Evolutionary conservation across 2,329 filamentous ascomycete species (phyloP).

Genomic region (Pseudogymnoascus sp.): DNA sequence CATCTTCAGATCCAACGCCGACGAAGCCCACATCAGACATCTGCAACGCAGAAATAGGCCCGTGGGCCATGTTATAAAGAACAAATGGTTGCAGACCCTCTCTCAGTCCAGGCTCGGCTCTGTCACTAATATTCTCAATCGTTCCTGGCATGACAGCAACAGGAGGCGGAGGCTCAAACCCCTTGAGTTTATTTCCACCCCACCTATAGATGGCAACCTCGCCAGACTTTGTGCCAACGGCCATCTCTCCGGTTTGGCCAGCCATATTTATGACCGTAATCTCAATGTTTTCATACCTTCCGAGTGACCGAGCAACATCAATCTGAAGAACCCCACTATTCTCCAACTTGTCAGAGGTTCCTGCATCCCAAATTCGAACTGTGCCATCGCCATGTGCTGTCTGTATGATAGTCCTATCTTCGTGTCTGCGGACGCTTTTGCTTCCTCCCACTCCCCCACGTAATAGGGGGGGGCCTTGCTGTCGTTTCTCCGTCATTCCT

Average conservation of each 20-base stretch:
- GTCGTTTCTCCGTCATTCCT: slow-evolving; percentile 76
- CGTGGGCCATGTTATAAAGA: slow-evolving; percentile 75
- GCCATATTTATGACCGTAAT: slow-evolving; percentile 75
- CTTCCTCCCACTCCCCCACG: slow-evolving; percentile 68
- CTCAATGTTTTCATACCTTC: slow-evolving; percentile 67
- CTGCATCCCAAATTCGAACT: slow-evolving; percentile 86
- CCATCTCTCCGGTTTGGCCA: slow-evolving; percentile 74
- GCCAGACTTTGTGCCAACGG: slow-evolving; percentile 70
- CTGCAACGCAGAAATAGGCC: slow-evolving; percentile 67
- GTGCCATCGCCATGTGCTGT: slow-evolving; percentile 87
- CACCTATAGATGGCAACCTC: slow-evolving; percentile 83
- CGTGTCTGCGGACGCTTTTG: slow-evolving; percentile 65
- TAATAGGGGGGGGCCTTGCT: slow-evolving; percentile 68
- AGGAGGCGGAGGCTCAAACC: slow-evolving; percentile 47
- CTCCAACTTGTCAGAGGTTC: slow-evolving; percentile 87
- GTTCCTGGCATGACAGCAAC: slow-evolving; percentile 54
- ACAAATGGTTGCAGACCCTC: slow-evolving; percentile 75
- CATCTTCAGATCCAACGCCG: slow-evolving; percentile 75
- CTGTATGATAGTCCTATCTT: slow-evolving; percentile 75
- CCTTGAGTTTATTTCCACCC: slow-evolving; percentile 69
- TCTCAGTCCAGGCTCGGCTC: slow-evolving; percentile 63
- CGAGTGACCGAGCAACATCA: slow-evolving; percentile 74
- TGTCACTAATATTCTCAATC: slow-evolving; percentile 63
- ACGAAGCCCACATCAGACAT: slow-evolving; percentile 92
- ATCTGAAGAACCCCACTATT: slow-evolving; percentile 75